Base-by-base conservation (phyloP, 257 asterid genomes). In the Osmanthus fragrans region DNA sequence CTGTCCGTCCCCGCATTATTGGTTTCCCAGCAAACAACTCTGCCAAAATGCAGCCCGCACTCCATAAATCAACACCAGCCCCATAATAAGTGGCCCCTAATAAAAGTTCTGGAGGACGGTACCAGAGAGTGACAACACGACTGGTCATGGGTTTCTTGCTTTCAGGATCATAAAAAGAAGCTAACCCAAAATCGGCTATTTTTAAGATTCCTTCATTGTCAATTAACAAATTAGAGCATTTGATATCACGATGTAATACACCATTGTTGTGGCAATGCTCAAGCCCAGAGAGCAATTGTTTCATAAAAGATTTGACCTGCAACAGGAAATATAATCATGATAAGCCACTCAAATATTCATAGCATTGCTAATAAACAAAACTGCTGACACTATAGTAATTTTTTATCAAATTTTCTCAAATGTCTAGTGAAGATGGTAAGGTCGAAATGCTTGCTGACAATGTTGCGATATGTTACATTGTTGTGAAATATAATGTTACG, bases 231-330 rank as follows among this genome's bases (percentile, higher is more conserved):
- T 94, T 94, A 51, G 99, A 92, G 83, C 95, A 88, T 85, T 92
- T 94, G 45, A 94, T 92, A 84, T 94, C 99, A 42, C 99, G 93
- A 80, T 94, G 99, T 64, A 92, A 85, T 72, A 94, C 95, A 33
- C 99, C 97, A 60, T 92, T 94, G 83, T 78, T 85, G 85, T 94
- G 99, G 88, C 97, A 92, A 76, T 94, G 97, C 88, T 90, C 97
- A 29, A 94, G 90, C 36, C 99, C 99, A 73, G 95, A 91, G 54
- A 94, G 87, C 72, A 94, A 80, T 76, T 94, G 97, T 68, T 89
- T 87, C 91, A 92, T 87, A 80, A 80, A 94, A 92, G 97, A 92
- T 82, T 94, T 94, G 15, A 92, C 93, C 99, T 94, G 87, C 86
- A 79, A 32, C 18, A 70, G 11, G 40, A 73, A 56, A 80, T 69